Conservation (phyloP, 768 basidiomycete genomes). For the Psilocybe subaeruginosa region DNA sequence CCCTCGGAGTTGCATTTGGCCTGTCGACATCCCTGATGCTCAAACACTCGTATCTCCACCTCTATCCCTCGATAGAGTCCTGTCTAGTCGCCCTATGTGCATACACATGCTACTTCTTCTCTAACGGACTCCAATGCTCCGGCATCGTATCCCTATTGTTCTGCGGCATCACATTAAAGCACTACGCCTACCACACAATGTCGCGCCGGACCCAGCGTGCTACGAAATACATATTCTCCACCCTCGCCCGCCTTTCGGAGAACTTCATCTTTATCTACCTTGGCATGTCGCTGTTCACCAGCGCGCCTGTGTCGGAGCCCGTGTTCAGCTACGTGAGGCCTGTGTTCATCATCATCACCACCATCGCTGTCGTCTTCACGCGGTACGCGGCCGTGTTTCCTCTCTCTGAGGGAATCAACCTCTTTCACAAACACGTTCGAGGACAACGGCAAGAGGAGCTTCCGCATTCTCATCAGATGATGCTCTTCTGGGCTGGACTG, state of each 20-base stretch:
- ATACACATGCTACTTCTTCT: conserved; percentile 98
- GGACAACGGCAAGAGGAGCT: conserved; percentile 90
- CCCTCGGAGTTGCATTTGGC: conserved; percentile 89
- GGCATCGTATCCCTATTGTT: conserved; percentile 98
- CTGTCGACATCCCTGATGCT: conserved; percentile 89
- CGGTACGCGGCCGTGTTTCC: conserved; percentile 97
- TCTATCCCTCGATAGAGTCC: conserved; percentile 95
- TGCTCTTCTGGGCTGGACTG: conserved; percentile 98
- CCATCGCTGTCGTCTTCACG: conserved; percentile 91
- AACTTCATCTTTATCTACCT: conserved; percentile 99
- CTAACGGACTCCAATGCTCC: conserved; percentile 92
- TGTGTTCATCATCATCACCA: conserved; percentile 90
- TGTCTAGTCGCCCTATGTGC: conserved; percentile 94
- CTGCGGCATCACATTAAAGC: conserved; percentile 98
- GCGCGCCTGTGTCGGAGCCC: conserved; percentile 73
- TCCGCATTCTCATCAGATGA: conserved; percentile 98
- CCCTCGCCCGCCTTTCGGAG: conserved; percentile 92
- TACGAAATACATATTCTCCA: conserved; percentile 94
- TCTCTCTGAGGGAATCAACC: conserved; percentile 91
- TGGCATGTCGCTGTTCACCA: conserved; percentile 95
- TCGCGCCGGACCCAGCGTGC: conserved; percentile 91
- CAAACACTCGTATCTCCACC: conserved; percentile 88
- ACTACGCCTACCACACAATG: conserved; percentile 99
- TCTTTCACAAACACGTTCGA: conserved; percentile 81
- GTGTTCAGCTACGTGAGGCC: conserved; percentile 92